These are phyloP conservation scores for Mycena belliarum DNA, from an alignment of 768 basidiomycete genomes.

Conservation along the genomic window DNA sequence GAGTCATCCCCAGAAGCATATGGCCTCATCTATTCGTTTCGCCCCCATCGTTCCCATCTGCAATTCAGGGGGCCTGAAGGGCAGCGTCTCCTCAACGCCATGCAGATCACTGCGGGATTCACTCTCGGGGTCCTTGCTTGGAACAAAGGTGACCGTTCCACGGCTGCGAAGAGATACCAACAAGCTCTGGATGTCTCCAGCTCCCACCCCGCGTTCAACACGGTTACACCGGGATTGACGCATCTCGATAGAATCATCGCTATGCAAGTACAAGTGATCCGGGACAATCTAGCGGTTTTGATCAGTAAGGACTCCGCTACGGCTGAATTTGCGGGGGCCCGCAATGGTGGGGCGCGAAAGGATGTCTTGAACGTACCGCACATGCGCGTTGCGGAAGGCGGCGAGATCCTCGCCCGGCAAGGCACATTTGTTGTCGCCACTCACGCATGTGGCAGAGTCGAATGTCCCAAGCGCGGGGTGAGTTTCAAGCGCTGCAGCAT, in stretches of 20 bases:
- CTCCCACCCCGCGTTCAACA: slow-evolving; percentile 25
- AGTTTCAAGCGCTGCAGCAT: slow-evolving; percentile 28
- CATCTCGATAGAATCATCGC: too few relatives aligned
- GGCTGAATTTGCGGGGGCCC: not conserved
- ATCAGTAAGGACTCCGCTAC: too few relatives aligned
- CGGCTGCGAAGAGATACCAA: slow-evolving; percentile 33
- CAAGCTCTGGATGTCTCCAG: slow-evolving; percentile 32
- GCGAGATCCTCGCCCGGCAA: slow-evolving; percentile 12
- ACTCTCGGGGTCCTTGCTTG: slow-evolving; percentile 34
- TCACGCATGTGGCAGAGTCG: slow-evolving; percentile 28
- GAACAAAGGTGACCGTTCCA: slow-evolving; percentile 33
- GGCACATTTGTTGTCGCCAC: slow-evolving; percentile 28
- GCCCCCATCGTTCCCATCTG: slow-evolving; percentile 22
- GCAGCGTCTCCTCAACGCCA: slow-evolving; percentile 30
- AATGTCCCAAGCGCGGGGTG: slow-evolving; percentile 29
- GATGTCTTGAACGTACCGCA: slow-evolving; percentile 18
- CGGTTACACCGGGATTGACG: slow-evolving; percentile 5
- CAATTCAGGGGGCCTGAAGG: slow-evolving; percentile 26
- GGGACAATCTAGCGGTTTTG: too few relatives aligned
- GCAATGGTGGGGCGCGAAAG: not conserved
- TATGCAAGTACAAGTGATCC: too few relatives aligned
- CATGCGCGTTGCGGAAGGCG: slow-evolving; percentile 25
- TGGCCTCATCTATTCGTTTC: slow-evolving; percentile 31
- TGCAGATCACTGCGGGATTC: slow-evolving; percentile 32
- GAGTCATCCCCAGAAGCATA: slow-evolving; percentile 30